Conservation (phyloP, 1,139 yeast species). For the Candida pseudocylindracea region DNA sequence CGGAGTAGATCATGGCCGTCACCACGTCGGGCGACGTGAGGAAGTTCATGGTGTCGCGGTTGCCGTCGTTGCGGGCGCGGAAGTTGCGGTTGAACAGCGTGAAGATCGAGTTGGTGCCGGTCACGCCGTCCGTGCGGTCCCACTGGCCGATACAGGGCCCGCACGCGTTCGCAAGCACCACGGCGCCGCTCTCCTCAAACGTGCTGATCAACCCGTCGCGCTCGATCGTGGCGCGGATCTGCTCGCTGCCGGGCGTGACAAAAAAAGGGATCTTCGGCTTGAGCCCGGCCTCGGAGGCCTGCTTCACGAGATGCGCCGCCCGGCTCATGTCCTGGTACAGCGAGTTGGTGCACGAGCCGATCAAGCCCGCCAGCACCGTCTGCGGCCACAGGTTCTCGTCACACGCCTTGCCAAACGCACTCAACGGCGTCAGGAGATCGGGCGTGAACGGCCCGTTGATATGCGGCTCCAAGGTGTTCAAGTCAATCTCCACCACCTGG, state of each 20-base stretch:
- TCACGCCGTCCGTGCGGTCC: conserved; percentile 56
- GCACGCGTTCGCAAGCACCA: conserved; percentile 90
- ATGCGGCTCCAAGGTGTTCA: conserved; percentile 61
- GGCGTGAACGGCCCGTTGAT: conserved; percentile 94
- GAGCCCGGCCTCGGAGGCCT: conserved; percentile 69
- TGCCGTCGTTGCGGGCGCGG: conserved; percentile 94
- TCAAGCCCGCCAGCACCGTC: conserved; percentile 68
- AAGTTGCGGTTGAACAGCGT: conserved; percentile 94
- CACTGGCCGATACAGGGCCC: conserved; percentile 99
- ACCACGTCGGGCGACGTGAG: conserved; percentile 94
- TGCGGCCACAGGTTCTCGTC: conserved; percentile 60
- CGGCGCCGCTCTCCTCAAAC: conserved; percentile 70
- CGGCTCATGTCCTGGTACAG: conserved; percentile 96
- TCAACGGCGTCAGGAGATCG: conserved; percentile 73
- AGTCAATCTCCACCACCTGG: conserved; percentile 58
- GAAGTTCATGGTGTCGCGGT: conserved; percentile 91
- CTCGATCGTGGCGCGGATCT: conserved; percentile 90
- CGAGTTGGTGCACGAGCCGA: conserved; percentile 95
- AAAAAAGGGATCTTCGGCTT: conserved; percentile 84
- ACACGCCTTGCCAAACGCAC: conserved; percentile 43
- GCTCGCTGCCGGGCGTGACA: conserved; percentile 98
- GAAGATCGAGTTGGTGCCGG: conserved; percentile 62
- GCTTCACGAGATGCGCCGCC: conserved; percentile 68
- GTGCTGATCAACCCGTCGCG: conserved; percentile 75
- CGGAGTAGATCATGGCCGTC: conserved; percentile 89